phyloP scores from a whole-genome alignment of 495 filamentous ascomycete genomes.

The Penicillium nucicola region DNA sequence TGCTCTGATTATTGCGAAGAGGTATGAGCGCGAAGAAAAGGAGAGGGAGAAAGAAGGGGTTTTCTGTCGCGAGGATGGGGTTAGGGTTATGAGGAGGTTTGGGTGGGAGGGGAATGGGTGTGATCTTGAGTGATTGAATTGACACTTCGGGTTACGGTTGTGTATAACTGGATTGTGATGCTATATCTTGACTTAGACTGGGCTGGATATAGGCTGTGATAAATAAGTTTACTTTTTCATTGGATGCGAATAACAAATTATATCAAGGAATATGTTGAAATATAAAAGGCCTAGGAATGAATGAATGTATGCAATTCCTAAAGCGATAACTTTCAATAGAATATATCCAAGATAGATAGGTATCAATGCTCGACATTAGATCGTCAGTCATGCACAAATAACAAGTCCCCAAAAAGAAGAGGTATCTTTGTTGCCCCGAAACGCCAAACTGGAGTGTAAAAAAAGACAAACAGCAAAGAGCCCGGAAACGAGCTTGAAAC shows the following conservation, averaged over 20 bases:
- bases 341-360: conserved; percentile 2
- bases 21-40: conserved; percentile 41
- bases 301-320: too few relatives aligned
- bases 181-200: too few relatives aligned
- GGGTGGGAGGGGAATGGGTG: conserved; percentile 10
- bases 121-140: neutral
- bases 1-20: conserved; percentile 27
- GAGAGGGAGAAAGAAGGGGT: conserved; percentile 33
- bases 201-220: too few relatives aligned
- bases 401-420: conserved; percentile 8
- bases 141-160: too few relatives aligned
- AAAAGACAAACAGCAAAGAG: conserved; percentile 1
- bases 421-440: conserved; percentile 24
- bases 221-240: neutral
- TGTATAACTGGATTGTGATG: too few relatives aligned
- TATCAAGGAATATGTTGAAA: neutral
- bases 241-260: neutral
- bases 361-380: conserved; percentile 8
- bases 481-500: neutral
- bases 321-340: too few relatives aligned
- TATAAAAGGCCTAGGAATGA: too few relatives aligned
- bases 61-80: conserved; percentile 31
- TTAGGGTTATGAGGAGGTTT: conserved; percentile 30
- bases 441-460: conserved; percentile 14
- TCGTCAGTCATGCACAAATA: conserved; percentile 15